Evolutionary conservation across 2,329 filamentous ascomycete genomes (phyloP).

Genomic region (Lachnellula willkommii): DNA sequence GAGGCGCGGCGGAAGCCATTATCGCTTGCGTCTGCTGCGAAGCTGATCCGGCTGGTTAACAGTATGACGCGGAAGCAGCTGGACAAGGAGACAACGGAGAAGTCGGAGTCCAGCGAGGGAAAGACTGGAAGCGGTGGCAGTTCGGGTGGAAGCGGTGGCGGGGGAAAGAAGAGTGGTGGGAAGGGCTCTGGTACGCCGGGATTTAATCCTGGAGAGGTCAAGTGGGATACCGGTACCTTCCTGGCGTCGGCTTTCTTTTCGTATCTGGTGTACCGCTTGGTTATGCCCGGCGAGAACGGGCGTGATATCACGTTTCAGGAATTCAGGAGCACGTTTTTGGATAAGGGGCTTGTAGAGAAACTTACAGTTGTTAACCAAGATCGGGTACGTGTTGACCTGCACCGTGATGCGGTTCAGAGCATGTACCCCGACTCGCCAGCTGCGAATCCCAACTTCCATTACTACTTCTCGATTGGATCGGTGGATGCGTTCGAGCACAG

Average conservation of each 20-base stretch:
- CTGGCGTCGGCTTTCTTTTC: constrained; percentile 52
- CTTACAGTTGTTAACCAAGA: constrained; percentile 73
- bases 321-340: constrained; percentile 85
- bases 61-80: constrained; percentile 30
- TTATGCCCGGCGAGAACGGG: constrained; percentile 60
- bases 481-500: constrained; percentile 87
- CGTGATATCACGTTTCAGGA: constrained; percentile 98
- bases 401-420: constrained; percentile 65
- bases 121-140: constrained; percentile 17
- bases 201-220: constrained; percentile 24
- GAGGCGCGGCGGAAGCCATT: constrained; percentile 25
- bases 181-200: constrained; percentile 28
- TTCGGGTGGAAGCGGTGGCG: constrained; percentile 15
- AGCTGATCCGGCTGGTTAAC: constrained; percentile 32
- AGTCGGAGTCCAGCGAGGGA: constrained; percentile 22
- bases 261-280: constrained; percentile 57
- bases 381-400: constrained; percentile 73
- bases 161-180: constrained; percentile 29
- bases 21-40: constrained; percentile 25
- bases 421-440: constrained; percentile 74
- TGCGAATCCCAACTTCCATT: constrained; percentile 65
- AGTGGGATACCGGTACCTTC: constrained; percentile 27
- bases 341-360: constrained; percentile 94
- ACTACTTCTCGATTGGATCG: constrained; percentile 94
- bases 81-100: constrained; percentile 23